A percentile compares a stretch with the other conserved stretches of the same genome.
phyloP scores from a whole-genome alignment of 1,139 yeast genomes.

The Candida glucosophila region DNA sequence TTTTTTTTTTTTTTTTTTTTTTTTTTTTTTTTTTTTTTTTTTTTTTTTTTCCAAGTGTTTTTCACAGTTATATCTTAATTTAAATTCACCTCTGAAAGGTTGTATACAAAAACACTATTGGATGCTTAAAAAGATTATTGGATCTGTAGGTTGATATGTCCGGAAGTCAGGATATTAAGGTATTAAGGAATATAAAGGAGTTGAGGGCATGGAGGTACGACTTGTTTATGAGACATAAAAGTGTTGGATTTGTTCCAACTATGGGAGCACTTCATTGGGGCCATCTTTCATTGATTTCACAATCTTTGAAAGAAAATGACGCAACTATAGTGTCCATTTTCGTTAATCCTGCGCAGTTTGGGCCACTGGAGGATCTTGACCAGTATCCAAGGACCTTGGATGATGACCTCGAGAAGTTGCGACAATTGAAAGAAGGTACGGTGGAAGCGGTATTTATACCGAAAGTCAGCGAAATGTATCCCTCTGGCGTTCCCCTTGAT shows the following conservation, averaged over 20 bases:
- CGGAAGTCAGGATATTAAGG: too few species aligned
- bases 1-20: too few species aligned
- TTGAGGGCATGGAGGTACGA: slow-evolving; percentile 52
- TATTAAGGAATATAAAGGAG: slow-evolving; percentile 46
- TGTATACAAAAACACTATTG: too few species aligned
- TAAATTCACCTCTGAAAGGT: too few species aligned
- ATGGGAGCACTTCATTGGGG: slow-evolving; percentile 84
- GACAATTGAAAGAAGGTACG: slow-evolving; percentile 12
- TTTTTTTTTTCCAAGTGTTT: too few species aligned
- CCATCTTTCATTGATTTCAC: slow-evolving; percentile 41
- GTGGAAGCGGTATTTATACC: slow-evolving; percentile 79
- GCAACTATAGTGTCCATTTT: slow-evolving; percentile 79
- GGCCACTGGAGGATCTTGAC: slow-evolving; percentile 86
- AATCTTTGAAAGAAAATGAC: slow-evolving; percentile 52
- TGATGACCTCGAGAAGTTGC: slow-evolving; percentile 47
- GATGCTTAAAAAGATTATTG: too few species aligned
- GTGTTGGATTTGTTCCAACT: slow-evolving; percentile 74
- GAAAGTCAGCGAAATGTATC: slow-evolving; percentile 76
- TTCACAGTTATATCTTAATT: too few species aligned
- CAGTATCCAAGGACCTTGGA: slow-evolving; percentile 81
- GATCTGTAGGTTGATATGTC: too few species aligned
- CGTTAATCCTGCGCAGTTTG: slow-evolving; percentile 95
- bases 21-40: too few species aligned
- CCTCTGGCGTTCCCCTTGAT: slow-evolving; percentile 75
- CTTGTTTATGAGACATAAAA: slow-evolving; percentile 26